phyloP scores from a whole-genome alignment of 306 rosid species.

The Casuarina equisetifolia region DNA sequence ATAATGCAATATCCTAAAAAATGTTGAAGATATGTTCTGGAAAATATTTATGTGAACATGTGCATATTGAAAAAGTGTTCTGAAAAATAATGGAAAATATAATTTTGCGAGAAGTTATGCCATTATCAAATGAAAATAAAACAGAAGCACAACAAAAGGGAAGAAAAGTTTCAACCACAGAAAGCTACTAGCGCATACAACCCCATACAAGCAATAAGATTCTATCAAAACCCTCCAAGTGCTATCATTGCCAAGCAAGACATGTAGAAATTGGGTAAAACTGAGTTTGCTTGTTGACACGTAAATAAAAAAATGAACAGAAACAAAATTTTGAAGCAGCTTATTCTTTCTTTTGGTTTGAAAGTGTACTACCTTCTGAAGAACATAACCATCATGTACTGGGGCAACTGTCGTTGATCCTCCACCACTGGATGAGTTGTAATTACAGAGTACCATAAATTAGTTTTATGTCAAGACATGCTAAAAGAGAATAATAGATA shows the following conservation, averaged over 20 bases:
- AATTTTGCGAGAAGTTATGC: neutral
- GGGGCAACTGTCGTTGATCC: slow-evolving; percentile 98
- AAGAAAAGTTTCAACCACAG: neutral
- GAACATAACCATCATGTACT: slow-evolving; percentile 97
- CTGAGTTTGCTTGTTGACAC: slow-evolving; percentile 8
- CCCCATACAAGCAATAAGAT: neutral
- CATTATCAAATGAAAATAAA: neutral
- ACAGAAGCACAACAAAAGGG: neutral
- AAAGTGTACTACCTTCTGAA: slow-evolving; percentile 72
- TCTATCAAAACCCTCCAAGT: too few relatives aligned
- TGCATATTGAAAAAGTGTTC: neutral
- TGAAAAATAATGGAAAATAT: neutral
- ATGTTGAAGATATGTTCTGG: neutral
- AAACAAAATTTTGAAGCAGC: slow-evolving; percentile 8
- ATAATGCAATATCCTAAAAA: neutral
- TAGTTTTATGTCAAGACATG: slow-evolving; percentile 19
- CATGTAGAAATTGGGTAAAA: slow-evolving; percentile 20
- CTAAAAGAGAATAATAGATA: neutral
- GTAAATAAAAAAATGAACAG: neutral
- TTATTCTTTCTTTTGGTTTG: neutral
- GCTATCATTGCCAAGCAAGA: neutral
- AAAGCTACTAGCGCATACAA: neutral
- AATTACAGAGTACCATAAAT: slow-evolving; percentile 27
- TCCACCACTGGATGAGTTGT: slow-evolving; percentile 68
- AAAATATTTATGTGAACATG: neutral